These are phyloP conservation scores for Guadua angustifolia DNA, from an alignment of 176 grass and related monocot species.

Conservation along the genomic window DNA sequence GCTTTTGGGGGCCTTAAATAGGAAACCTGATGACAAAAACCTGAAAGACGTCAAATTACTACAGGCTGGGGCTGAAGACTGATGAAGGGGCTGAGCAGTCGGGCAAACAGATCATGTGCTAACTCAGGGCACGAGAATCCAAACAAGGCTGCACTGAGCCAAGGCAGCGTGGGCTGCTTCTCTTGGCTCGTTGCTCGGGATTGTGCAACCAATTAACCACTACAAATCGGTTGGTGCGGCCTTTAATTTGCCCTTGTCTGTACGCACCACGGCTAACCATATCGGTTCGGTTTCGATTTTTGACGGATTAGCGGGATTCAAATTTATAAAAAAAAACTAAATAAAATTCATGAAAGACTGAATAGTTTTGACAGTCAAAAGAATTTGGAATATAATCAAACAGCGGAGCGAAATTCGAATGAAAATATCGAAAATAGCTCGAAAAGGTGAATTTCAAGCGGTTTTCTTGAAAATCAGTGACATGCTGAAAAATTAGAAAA, in stretches of 20 bases:
- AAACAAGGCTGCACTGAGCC: conserved; percentile 17
- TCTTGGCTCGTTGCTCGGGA: conserved; percentile 7
- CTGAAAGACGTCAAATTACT: background rate
- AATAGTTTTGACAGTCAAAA: too few relatives aligned
- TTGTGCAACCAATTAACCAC: conserved; percentile 2
- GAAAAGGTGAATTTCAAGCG: too few relatives aligned
- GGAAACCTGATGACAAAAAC: background rate
- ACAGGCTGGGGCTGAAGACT: background rate
- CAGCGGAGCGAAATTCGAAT: too few relatives aligned
- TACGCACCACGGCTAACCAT: too few relatives aligned
- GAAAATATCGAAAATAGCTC: too few relatives aligned
- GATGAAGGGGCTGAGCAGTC: background rate
- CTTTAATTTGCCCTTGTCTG: conserved; percentile 33
- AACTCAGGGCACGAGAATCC: conserved; percentile 1
- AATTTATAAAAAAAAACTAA: too few relatives aligned
- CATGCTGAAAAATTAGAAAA: too few relatives aligned
- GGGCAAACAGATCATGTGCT: conserved; percentile 33
- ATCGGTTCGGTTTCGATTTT: too few relatives aligned
- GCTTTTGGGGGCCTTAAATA: background rate
- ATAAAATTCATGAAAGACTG: too few relatives aligned
- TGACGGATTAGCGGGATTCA: too few relatives aligned
- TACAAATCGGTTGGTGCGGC: conserved; percentile 26
- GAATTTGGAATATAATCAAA: too few relatives aligned
- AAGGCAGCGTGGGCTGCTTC: background rate
- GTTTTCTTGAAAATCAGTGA: too few relatives aligned